Evolutionary conservation across 2,329 filamentous ascomycete genomes (phyloP), one percentile per base, ranked within the genome.

Genomic region (Aureobasidium leucospermi): DNA sequence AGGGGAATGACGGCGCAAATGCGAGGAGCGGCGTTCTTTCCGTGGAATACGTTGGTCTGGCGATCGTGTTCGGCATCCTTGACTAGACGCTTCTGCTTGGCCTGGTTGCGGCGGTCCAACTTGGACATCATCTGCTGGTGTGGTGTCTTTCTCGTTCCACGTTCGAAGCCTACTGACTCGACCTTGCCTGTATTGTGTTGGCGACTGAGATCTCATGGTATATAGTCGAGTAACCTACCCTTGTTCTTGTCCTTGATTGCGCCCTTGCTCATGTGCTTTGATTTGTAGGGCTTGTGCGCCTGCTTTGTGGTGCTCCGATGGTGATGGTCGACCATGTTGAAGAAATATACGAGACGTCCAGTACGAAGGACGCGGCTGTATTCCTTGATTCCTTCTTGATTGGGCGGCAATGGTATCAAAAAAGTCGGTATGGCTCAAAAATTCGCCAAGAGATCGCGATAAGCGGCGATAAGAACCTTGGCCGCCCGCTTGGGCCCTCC

Each of bases 111-210:
- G 62, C 94, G 88, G 75, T 96, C 91, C 73, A 99, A 83, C 76
- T 97, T 99, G 61, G 91, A 96, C 89, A 96, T 93, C 76, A 96
- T 85, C 77, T 96, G 90, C 73, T 99, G 94, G 73, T 96, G 90
- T 59, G 90, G 90, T 15, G 93, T 96, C 74, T 90, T 95, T 69
- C 93, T 85, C 67, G 80, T 79, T 62, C 87, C 86, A 67, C 81
- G 84, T 70, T 96, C 89, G 68, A 84, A 78, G 6, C 53, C 53
- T 39, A 57, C 53, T 59, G 80, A 70, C 67, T 85, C 86, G 52
- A 93, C 82, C 74, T 94, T 94, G 71, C 92, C 58, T 60, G 42
- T 28, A 15, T 13, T 4, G 31, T 41, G 31, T 59, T 58, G 10
- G 43, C 34, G 45, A 49, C 45, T 34, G 32, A 6, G 28, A 49